Conservation (phyloP, 2,329 filamentous ascomycete species). For the Aspergillus pseudoviridinutans region DNA sequence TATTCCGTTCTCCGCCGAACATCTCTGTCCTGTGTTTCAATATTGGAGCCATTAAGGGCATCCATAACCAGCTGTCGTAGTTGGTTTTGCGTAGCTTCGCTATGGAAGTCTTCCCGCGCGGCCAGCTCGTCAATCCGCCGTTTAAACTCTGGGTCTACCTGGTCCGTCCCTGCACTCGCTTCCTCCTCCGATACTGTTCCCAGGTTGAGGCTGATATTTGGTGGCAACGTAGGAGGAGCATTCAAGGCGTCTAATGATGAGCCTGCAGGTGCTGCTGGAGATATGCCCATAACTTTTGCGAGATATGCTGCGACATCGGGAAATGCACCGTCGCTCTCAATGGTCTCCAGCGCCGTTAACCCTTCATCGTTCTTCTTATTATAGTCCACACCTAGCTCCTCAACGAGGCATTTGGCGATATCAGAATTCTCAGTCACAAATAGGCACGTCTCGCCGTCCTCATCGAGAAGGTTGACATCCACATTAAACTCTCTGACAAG, state of each 20-base stretch:
- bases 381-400: conserved; percentile 72
- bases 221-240: conserved; percentile 62
- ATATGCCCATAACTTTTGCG: conserved; percentile 32
- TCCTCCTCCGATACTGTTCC: conserved; percentile 64
- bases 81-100: conserved; percentile 72
- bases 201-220: conserved; percentile 73
- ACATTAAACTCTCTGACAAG: conserved; percentile 75
- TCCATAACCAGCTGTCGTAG: conserved; percentile 76
- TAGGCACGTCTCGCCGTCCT: conserved; percentile 90
- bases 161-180: conserved; percentile 54
- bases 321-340: conserved; percentile 73
- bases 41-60: conserved; percentile 64
- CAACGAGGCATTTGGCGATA: conserved; percentile 73
- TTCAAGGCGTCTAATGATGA: conserved; percentile 33
- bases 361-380: conserved; percentile 67
- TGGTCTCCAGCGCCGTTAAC: conserved; percentile 74
- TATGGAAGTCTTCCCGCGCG: conserved; percentile 75
- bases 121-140: conserved; percentile 86
- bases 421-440: conserved; percentile 84
- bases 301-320: conserved; percentile 73
- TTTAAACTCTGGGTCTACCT: conserved; percentile 77
- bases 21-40: conserved; percentile 58
- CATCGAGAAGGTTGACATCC: conserved; percentile 75
- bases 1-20: conserved; percentile 61
- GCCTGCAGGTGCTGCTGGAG: conserved; percentile 21